phyloP scores from a whole-genome alignment of 176 grass and related monocot genomes.

The Panicum miliaceum region DNA sequence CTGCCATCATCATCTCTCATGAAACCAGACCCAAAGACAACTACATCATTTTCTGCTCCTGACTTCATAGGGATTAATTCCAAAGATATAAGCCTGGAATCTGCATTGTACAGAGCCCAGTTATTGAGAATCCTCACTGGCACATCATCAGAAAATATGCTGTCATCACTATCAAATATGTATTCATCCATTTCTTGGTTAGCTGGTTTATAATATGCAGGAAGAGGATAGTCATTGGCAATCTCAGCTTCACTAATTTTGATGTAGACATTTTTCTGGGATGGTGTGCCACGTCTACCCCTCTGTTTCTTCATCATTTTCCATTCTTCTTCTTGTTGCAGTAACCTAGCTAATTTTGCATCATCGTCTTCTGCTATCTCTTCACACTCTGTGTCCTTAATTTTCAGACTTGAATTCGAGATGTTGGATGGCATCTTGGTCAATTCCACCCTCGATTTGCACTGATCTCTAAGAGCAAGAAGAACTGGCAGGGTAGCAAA shows the following conservation, averaged over 20 bases:
- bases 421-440: constrained; percentile 45
- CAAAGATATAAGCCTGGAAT: constrained; percentile 90
- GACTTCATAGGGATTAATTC: constrained; percentile 96
- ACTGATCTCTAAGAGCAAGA: constrained; percentile 86
- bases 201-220: constrained; percentile 91
- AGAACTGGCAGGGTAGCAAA: constrained; percentile 73
- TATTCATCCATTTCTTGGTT: constrained; percentile 98
- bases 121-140: constrained; percentile 90
- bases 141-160: constrained; percentile 74
- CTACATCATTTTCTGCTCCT: constrained; percentile 88
- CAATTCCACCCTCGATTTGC: constrained; percentile 69
- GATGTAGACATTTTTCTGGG: constrained; percentile 92
- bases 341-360: constrained; percentile 82
- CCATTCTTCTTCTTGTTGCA: constrained; percentile 98
- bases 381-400: constrained; percentile 59
- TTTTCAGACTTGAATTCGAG: constrained; percentile 79
- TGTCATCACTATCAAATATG: constrained; percentile 77
- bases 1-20: constrained; percentile 98
- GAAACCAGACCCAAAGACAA: constrained; percentile 89
- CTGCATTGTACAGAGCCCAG: constrained; percentile 96
- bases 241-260: constrained; percentile 99
- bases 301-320: constrained; percentile 91
- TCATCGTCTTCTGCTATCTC: constrained; percentile 76
- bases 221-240: constrained; percentile 94
- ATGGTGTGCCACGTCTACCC: constrained; percentile 52